phyloP scores from a whole-genome alignment of 768 basidiomycete species.

The Tylopilus sp. region DNA sequence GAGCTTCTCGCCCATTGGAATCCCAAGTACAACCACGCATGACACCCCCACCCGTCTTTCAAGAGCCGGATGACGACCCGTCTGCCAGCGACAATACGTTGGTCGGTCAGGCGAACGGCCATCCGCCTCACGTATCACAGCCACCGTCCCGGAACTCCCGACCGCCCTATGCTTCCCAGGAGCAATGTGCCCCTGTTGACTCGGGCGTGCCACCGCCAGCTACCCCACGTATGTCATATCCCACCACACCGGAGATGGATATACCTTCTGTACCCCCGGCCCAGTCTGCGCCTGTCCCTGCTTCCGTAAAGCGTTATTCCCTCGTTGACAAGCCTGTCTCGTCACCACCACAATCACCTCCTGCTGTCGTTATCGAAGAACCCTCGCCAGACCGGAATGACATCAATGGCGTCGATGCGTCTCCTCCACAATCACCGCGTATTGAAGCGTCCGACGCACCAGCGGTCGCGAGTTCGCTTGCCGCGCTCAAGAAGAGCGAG shows the following conservation, averaged over 20 bases:
- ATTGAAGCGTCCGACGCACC: conserved; percentile 44
- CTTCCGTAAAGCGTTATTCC: conserved; percentile 75
- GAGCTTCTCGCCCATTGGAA: conserved; percentile 34
- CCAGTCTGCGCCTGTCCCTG: conserved; percentile 42
- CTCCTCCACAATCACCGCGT: conserved; percentile 38
- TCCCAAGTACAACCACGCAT: conserved; percentile 28
- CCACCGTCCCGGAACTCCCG: conserved; percentile 16
- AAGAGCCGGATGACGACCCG: conserved; percentile 32
- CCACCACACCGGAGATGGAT: conserved; percentile 20
- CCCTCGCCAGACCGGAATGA: conserved; percentile 23
- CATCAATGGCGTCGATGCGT: conserved; percentile 23
- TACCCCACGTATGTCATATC: conserved; percentile 9
- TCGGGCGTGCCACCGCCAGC: neutral
- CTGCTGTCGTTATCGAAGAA: conserved; percentile 45
- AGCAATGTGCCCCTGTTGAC: conserved; percentile 12
- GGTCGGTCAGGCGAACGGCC: conserved; percentile 11
- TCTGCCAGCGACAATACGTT: conserved; percentile 11
- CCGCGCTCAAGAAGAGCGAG: conserved; percentile 84
- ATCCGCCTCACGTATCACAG: conserved; percentile 10
- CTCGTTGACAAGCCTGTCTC: conserved; percentile 67
- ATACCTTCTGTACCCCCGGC: conserved; percentile 29
- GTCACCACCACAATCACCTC: conserved; percentile 38
- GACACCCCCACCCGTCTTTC: conserved; percentile 28
- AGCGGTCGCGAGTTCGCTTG: conserved; percentile 76
- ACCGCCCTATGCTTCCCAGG: conserved; percentile 1